A percentile compares a stretch with the other conserved stretches of the same genome.
These are phyloP conservation scores for Saturnispora zaruensis DNA, from an alignment of 805 yeast genomes.

Conservation along the genomic window DNA sequence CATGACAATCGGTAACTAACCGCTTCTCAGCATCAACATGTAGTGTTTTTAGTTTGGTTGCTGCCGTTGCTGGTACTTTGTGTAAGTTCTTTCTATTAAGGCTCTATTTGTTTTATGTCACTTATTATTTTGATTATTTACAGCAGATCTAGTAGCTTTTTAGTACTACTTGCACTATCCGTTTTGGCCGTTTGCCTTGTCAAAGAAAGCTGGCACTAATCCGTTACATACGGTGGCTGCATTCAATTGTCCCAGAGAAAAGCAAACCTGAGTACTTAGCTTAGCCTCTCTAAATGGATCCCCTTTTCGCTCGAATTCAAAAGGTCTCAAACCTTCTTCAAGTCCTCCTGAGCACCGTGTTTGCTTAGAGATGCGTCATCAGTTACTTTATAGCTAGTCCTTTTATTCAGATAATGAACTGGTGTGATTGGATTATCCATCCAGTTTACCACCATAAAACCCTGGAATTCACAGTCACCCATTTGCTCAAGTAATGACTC, in stretches of 20 bases:
- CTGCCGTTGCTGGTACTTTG: too few relatives aligned
- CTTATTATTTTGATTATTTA: neutral
- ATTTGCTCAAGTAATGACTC: neutral
- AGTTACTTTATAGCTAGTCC: neutral
- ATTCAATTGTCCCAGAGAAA: too few relatives aligned
- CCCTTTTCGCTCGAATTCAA: neutral
- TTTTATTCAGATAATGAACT: neutral
- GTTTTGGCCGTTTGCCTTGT: neutral
- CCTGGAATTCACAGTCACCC: neutral
- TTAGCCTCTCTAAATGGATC: too few relatives aligned
- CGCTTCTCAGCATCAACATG: too few relatives aligned
- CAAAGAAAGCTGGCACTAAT: neutral
- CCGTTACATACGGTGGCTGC: neutral
- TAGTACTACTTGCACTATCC: neutral
- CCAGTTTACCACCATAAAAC: neutral
- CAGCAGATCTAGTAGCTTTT: neutral
- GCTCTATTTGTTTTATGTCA: too few relatives aligned
- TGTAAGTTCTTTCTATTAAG: too few relatives aligned
- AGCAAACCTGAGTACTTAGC: too few relatives aligned
- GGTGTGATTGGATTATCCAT: neutral
- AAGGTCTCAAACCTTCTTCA: neutral
- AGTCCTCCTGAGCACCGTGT: neutral
- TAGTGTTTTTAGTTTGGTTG: too few relatives aligned
- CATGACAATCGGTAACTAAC: too few relatives aligned
- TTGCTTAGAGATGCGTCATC: neutral